Evolutionary conservation across 176 grass and related monocot genomes (phyloP).

Genomic region (Dendrocalamus sinicus): DNA sequence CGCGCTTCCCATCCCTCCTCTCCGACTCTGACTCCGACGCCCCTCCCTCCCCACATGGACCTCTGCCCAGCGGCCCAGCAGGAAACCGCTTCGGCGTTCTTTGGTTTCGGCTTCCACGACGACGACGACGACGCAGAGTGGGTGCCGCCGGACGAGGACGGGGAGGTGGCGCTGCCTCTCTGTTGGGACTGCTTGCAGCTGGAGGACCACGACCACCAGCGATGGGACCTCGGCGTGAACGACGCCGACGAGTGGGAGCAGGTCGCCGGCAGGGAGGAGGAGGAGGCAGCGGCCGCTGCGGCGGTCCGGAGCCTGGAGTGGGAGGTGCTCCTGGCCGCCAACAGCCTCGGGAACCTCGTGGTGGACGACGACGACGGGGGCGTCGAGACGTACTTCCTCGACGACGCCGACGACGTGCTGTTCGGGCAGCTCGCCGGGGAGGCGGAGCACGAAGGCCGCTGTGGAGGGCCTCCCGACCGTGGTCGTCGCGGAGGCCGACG

Average conservation of each 20-base stretch:
- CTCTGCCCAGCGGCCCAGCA: background rate
- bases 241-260: slow-evolving; percentile 54
- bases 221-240: slow-evolving; percentile 54
- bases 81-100: slow-evolving; percentile 41
- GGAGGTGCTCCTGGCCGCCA: slow-evolving; percentile 80
- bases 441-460: slow-evolving; percentile 50
- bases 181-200: slow-evolving; percentile 69
- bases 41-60: slow-evolving; percentile 38
- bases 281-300: slow-evolving; percentile 12
- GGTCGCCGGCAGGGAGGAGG: slow-evolving; percentile 29
- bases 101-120: slow-evolving; percentile 52
- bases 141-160: slow-evolving; percentile 33
- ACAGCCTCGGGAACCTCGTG: slow-evolving; percentile 51
- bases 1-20: slow-evolving; percentile 52
- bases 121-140: slow-evolving; percentile 16
- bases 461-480: slow-evolving; percentile 76
- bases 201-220: slow-evolving; percentile 57
- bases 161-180: slow-evolving; percentile 53
- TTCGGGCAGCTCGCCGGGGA: slow-evolving; percentile 61
- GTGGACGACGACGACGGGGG: slow-evolving; percentile 48
- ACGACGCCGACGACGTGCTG: slow-evolving; percentile 63
- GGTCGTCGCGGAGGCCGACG: slow-evolving; percentile 47
- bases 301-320: slow-evolving; percentile 59
- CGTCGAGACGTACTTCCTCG: slow-evolving; percentile 62
- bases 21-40: slow-evolving; percentile 47